Conservation (phyloP, 495 filamentous ascomycete genomes). For the Oleoguttula mirabilis region DNA sequence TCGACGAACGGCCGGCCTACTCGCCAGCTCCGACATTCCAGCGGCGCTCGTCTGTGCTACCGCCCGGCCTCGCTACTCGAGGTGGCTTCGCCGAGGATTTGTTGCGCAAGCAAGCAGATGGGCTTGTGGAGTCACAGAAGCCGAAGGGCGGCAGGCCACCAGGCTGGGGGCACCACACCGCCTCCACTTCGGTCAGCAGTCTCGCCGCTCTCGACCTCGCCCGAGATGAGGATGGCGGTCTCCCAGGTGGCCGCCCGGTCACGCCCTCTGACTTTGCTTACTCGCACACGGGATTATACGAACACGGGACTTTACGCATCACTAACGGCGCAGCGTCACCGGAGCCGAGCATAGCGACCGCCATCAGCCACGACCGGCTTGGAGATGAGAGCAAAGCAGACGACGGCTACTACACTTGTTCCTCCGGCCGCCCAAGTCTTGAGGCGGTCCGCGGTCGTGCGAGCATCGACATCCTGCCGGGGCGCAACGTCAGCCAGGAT, state of each 20-base stretch:
- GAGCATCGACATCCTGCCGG: conserved; percentile 1
- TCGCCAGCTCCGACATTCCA: not conserved
- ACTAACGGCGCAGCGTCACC: conserved; percentile 32
- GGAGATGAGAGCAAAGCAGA: not conserved
- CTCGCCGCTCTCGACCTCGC: conserved; percentile 22
- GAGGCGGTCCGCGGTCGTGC: not conserved
- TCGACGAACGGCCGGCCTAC: conserved; percentile 2
- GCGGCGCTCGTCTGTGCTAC: conserved; percentile 21
- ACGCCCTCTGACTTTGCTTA: conserved; percentile 29
- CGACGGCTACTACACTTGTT: conserved; percentile 1
- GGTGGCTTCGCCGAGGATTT: conserved; percentile 17
- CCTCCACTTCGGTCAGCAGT: conserved; percentile 12
- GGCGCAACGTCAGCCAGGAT: not conserved
- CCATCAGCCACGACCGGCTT: not conserved
- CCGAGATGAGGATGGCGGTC: conserved; percentile 13
- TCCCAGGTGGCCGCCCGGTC: conserved; percentile 16
- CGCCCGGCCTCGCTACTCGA: conserved; percentile 27
- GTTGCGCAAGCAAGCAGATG: conserved; percentile 14
- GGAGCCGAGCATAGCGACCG: conserved; percentile 20
- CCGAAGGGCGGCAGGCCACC: not conserved
- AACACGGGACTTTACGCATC: conserved; percentile 28
- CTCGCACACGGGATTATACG: conserved; percentile 23
- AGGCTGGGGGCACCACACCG: not conserved
- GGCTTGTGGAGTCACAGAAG: not conserved
- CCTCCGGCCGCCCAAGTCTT: not conserved